Evolutionary conservation across 1,284 basidiomycete species (phyloP).

Genomic region (Anthracocystis panici-leucophaei): DNA sequence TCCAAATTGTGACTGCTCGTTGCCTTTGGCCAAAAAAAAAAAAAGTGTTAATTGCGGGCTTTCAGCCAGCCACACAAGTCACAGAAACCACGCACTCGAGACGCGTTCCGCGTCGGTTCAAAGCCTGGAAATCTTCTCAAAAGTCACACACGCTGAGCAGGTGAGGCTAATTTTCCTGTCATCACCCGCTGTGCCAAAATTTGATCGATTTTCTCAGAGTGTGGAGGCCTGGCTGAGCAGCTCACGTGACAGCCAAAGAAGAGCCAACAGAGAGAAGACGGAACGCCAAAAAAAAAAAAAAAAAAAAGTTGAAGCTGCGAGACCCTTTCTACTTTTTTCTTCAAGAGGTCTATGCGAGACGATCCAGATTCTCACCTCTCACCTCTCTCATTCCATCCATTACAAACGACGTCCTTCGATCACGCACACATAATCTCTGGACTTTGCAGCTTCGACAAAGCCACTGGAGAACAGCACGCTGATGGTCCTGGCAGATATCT

Average conservation of each 20-base stretch:
- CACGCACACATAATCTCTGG: not conserved
- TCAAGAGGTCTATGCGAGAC: not conserved
- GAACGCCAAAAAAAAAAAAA: not conserved
- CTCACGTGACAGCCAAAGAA: constrained; percentile 32
- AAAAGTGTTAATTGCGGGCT: constrained; percentile 47
- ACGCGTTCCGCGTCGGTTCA: constrained; percentile 34
- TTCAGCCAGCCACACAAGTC: constrained; percentile 16
- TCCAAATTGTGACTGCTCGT: not conserved
- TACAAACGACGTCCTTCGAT: not conserved
- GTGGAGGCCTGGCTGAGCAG: constrained; percentile 38
- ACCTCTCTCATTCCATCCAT: not conserved
- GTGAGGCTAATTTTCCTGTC: not conserved
- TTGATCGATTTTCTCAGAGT: constrained; percentile 1
- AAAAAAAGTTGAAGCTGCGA: constrained; percentile 16
- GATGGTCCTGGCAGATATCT: not conserved
- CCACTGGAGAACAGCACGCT: not conserved
- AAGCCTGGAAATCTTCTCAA: not conserved
- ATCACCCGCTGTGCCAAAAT: constrained; percentile 1
- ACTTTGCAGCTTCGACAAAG: not conserved
- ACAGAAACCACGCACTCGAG: constrained; percentile 11
- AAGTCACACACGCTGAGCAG: constrained; percentile 2
- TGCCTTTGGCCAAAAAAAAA: not conserved
- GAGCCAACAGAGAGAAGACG: no score
- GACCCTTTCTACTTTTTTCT: constrained; percentile 17
- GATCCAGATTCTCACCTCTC: not conserved